These are phyloP conservation scores for Ceratobasidium sp. DNA, from an alignment of 1,284 basidiomycete genomes.

Conservation along the genomic window DNA sequence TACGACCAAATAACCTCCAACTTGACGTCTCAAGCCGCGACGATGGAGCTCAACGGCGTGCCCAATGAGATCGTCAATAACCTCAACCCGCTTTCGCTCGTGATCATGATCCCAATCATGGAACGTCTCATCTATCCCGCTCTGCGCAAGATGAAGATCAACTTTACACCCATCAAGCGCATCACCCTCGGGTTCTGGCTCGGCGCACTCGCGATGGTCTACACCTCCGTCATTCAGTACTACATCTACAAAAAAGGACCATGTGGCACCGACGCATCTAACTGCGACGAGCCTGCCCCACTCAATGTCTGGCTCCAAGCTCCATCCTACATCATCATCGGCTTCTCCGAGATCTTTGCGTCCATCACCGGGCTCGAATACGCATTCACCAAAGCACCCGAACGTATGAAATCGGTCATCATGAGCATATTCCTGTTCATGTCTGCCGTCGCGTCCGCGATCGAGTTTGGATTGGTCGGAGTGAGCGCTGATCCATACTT, in stretches of 20 bases:
- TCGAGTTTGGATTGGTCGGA: conserved; percentile 60
- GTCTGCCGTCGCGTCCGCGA: conserved; percentile 65
- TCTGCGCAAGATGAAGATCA: conserved; percentile 71
- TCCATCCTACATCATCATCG: conserved; percentile 60
- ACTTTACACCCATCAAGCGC: conserved; percentile 80
- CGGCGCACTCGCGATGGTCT: conserved; percentile 70
- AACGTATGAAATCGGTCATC: conserved; percentile 84
- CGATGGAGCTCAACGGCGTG: conserved; percentile 76
- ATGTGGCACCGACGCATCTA: conserved; percentile 71
- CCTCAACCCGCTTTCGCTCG: conserved; percentile 59
- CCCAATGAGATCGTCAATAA: conserved; percentile 71
- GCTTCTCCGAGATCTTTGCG: conserved; percentile 78
- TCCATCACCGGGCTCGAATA: conserved; percentile 86
- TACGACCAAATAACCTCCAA: conserved; percentile 78
- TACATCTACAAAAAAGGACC: conserved; percentile 80
- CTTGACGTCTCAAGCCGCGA: conserved; percentile 66
- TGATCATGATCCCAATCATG: conserved; percentile 53
- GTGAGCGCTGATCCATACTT: conserved; percentile 42
- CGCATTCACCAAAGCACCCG: conserved; percentile 89
- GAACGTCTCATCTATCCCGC: conserved; percentile 80
- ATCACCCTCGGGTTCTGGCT: conserved; percentile 82
- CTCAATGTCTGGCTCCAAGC: conserved; percentile 82
- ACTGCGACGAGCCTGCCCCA: conserved; percentile 57
- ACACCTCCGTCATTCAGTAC: conserved; percentile 73
- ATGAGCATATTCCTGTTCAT: conserved; percentile 81